These are phyloP conservation scores for Astrothelium macrocarpum DNA, from an alignment of 495 filamentous ascomycete genomes.

Conservation along the genomic window DNA sequence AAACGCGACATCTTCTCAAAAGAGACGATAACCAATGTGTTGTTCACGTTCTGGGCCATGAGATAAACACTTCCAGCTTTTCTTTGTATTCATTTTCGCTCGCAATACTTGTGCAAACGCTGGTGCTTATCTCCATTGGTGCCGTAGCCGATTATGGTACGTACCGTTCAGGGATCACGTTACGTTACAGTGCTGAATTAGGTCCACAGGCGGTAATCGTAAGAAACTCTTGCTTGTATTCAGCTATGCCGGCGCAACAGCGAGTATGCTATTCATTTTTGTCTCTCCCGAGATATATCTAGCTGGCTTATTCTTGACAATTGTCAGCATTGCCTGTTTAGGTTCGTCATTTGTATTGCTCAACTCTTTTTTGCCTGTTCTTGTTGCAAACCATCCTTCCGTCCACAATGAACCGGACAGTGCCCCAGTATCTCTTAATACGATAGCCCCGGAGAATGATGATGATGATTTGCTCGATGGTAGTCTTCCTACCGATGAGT, in stretches of 20 bases:
- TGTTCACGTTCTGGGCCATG: slow-evolving; percentile 36
- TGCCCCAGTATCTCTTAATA: background rate
- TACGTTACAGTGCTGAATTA: background rate
- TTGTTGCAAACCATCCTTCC: slow-evolving; percentile 35
- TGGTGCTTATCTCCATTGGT: slow-evolving; percentile 45
- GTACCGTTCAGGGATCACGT: slow-evolving; percentile 6
- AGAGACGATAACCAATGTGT: slow-evolving; percentile 36
- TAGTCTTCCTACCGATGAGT: background rate
- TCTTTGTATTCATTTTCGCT: slow-evolving; percentile 48
- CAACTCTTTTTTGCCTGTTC: slow-evolving; percentile 43
- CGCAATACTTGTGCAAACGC: slow-evolving; percentile 44
- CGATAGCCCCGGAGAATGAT: background rate
- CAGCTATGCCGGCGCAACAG: slow-evolving; percentile 63
- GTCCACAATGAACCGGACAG: background rate
- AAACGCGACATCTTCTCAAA: slow-evolving; percentile 7
- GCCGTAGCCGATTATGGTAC: slow-evolving; percentile 46
- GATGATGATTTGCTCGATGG: background rate
- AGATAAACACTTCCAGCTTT: slow-evolving; percentile 45
- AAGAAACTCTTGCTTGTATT: slow-evolving; percentile 74
- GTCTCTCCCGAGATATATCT: slow-evolving; percentile 60
- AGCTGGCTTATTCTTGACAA: slow-evolving; percentile 65
- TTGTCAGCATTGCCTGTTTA: slow-evolving; percentile 47
- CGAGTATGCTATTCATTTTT: slow-evolving; percentile 75
- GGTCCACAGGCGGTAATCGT: slow-evolving; percentile 43
- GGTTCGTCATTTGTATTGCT: slow-evolving; percentile 45